These are phyloP conservation scores for Trichosporon sp. DNA, from an alignment of 1,284 basidiomycete species.

Conservation along the genomic window DNA sequence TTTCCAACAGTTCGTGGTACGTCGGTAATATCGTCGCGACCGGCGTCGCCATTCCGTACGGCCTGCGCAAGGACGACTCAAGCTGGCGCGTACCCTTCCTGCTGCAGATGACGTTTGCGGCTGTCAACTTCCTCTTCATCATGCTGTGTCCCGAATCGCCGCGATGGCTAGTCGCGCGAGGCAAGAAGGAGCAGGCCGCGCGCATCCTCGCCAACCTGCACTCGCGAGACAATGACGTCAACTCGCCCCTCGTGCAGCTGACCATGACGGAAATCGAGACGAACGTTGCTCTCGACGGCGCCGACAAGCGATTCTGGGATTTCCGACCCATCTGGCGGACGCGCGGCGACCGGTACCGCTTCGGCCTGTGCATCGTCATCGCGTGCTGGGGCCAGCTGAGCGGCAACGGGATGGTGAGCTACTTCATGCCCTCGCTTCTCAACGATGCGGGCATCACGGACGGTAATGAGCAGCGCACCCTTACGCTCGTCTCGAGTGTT, in stretches of 20 bases:
- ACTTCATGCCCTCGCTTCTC: slow-evolving; percentile 32
- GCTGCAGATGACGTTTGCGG: slow-evolving; percentile 52
- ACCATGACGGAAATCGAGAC: slow-evolving; percentile 57
- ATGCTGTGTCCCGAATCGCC: slow-evolving; percentile 48
- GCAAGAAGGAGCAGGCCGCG: slow-evolving; percentile 18
- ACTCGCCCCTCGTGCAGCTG: slow-evolving; percentile 54
- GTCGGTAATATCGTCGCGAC: slow-evolving; percentile 54
- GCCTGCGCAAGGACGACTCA: slow-evolving; percentile 45
- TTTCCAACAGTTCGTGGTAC: slow-evolving; percentile 52
- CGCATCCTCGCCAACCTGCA: slow-evolving; percentile 45
- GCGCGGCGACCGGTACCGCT: slow-evolving; percentile 51
- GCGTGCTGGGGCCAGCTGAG: slow-evolving; percentile 30
- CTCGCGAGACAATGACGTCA: slow-evolving; percentile 50
- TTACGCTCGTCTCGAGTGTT: slow-evolving; percentile 30
- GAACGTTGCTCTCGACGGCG: slow-evolving; percentile 44
- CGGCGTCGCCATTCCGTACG: slow-evolving; percentile 56
- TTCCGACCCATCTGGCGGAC: slow-evolving; percentile 54
- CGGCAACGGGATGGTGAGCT: slow-evolving; percentile 46
- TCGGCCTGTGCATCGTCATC: slow-evolving; percentile 53
- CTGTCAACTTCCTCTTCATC: slow-evolving; percentile 52
- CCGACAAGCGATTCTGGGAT: slow-evolving; percentile 53
- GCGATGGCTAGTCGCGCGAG: slow-evolving; percentile 48
- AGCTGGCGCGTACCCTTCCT: slow-evolving; percentile 55
- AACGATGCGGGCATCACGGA: slow-evolving; percentile 25
- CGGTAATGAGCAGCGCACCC: slow-evolving; percentile 23